These are phyloP conservation scores for Euphorbia celastroides DNA, from an alignment of 441 rosid species.

Conservation along the genomic window DNA sequence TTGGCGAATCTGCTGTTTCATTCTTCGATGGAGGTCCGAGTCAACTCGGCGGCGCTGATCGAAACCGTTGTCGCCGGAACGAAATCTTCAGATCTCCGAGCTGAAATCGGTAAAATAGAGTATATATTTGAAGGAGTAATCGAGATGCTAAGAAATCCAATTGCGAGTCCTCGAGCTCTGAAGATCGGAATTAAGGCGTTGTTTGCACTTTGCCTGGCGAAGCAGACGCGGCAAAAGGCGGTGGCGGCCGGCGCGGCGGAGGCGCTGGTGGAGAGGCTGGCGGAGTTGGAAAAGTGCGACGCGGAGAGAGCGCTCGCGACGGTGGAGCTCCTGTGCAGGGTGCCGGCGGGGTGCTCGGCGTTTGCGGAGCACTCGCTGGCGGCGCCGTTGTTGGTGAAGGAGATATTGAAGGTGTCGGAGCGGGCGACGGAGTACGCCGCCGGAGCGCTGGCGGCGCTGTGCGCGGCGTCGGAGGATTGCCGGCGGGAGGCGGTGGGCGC, in stretches of 20 bases:
- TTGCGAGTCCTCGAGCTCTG: slow-evolving; percentile 51
- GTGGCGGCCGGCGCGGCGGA: slow-evolving; percentile 65
- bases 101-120: slow-evolving; percentile 38
- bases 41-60: slow-evolving; percentile 69
- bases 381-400: slow-evolving; percentile 68
- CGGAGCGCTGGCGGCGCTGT: slow-evolving; percentile 73
- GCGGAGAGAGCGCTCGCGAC: slow-evolving; percentile 82
- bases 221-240: slow-evolving; percentile 65
- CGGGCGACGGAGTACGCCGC: slow-evolving; percentile 92
- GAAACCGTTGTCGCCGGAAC: slow-evolving; percentile 65
- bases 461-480: slow-evolving; percentile 58
- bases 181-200: slow-evolving; percentile 65
- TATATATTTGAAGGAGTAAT: slow-evolving; percentile 62
- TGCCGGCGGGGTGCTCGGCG: slow-evolving; percentile 59
- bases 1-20: slow-evolving; percentile 53
- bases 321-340: slow-evolving; percentile 65
- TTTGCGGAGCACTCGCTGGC: slow-evolving; percentile 61
- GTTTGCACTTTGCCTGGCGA: slow-evolving; percentile 62
- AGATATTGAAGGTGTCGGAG: slow-evolving; percentile 68
- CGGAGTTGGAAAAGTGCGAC: slow-evolving; percentile 70
- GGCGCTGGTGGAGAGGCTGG: slow-evolving; percentile 50
- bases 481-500: slow-evolving; percentile 71
- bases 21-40: slow-evolving; percentile 56
- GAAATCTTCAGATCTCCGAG: slow-evolving; percentile 52
- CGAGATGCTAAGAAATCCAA: slow-evolving; percentile 38